These are phyloP conservation scores for Sanghuangporus weigelae DNA, from an alignment of 1,284 basidiomycete species.

Conservation along the genomic window DNA sequence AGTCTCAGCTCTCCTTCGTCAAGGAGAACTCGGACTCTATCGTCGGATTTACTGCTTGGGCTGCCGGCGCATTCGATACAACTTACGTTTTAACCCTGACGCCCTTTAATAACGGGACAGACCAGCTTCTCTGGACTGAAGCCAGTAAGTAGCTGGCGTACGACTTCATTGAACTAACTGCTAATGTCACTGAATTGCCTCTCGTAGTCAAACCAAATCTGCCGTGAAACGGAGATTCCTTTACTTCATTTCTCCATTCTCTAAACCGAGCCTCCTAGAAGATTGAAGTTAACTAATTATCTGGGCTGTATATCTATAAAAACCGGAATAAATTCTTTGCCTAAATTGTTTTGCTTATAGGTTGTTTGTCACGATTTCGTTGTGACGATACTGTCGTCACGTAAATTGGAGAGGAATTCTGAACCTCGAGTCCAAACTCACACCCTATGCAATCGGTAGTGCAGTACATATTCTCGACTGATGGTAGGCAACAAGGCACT, in stretches of 20 bases:
- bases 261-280: too few relatives aligned
- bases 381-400: too few relatives aligned
- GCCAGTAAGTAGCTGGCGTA: conserved; percentile 23
- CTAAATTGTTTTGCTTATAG: too few relatives aligned
- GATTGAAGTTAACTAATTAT: too few relatives aligned
- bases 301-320: too few relatives aligned
- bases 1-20: conserved; percentile 41
- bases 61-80: conserved; percentile 35
- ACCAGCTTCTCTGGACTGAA: conserved; percentile 31
- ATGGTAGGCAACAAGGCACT: conserved; percentile 1
- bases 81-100: conserved; percentile 33
- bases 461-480: background rate
- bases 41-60: conserved; percentile 47
- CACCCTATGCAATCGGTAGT: background rate
- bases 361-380: too few relatives aligned
- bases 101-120: conserved; percentile 32
- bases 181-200: background rate
- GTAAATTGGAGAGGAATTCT: background rate
- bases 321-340: too few relatives aligned
- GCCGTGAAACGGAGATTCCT: conserved; percentile 18
- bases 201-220: conserved; percentile 26
- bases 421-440: background rate
- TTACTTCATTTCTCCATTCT: too few relatives aligned
- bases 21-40: conserved; percentile 40
- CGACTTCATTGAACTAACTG: background rate